phyloP scores from a whole-genome alignment of 2,329 filamentous ascomycete species.

The Hymenoscyphus fraxineus region DNA sequence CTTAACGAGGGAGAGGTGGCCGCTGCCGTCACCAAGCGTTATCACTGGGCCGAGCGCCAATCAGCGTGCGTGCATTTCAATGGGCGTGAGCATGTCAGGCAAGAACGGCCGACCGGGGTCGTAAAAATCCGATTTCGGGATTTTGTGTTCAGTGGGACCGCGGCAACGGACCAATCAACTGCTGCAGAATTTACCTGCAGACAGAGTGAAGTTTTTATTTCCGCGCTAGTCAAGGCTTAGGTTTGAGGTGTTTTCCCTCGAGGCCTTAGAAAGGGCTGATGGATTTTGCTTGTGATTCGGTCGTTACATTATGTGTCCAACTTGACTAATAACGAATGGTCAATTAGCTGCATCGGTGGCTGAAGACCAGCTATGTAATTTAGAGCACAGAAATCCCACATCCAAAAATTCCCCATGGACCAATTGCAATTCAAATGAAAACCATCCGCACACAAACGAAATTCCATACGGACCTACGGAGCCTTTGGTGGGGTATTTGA shows the following conservation, averaged over 20 bases:
- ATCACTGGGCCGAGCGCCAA: not conserved
- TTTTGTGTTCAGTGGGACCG: not conserved
- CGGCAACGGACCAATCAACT: not conserved
- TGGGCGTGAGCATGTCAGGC: not conserved
- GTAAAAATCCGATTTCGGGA: not conserved
- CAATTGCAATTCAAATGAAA: too few relatives aligned
- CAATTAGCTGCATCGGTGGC: too few relatives aligned
- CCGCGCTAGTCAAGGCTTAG: not conserved
- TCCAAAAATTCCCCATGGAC: too few relatives aligned
- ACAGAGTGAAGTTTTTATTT: conserved; percentile 4
- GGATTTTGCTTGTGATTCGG: not conserved
- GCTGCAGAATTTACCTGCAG: not conserved
- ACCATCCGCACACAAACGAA: too few relatives aligned
- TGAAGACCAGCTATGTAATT: too few relatives aligned
- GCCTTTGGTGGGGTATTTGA: too few relatives aligned
- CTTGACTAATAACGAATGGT: too few relatives aligned
- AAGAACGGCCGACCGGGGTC: not conserved
- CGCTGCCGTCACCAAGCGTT: conserved; percentile 1
- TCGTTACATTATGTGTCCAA: not conserved
- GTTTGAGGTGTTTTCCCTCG: not conserved
- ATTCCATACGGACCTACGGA: too few relatives aligned
- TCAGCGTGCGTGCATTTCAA: not conserved
- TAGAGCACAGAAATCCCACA: too few relatives aligned
- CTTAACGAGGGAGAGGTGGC: conserved; percentile 1
- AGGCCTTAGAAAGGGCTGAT: not conserved